phyloP scores from a whole-genome alignment of 495 filamentous ascomycete genomes.

The Hypoxylon cercidicola region DNA sequence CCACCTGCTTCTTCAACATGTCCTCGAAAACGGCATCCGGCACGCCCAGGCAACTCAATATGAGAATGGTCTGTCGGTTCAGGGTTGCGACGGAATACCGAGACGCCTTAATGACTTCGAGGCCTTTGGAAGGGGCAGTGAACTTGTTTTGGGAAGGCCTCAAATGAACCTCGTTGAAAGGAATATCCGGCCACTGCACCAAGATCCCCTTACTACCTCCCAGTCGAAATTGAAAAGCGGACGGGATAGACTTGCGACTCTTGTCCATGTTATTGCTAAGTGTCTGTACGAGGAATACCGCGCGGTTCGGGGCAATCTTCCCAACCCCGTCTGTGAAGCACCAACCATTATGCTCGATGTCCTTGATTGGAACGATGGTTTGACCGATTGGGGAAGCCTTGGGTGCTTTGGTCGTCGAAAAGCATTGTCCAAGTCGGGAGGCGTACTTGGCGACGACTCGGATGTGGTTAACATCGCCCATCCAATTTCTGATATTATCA shows the following conservation, averaged over 20 bases:
- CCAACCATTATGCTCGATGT: constrained; percentile 72
- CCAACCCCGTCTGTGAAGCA: constrained; percentile 94
- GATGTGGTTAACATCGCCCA: constrained; percentile 87
- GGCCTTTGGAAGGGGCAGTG: constrained; percentile 68
- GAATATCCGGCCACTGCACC: constrained; percentile 71
- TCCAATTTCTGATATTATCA: constrained; percentile 83
- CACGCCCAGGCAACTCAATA: constrained; percentile 83
- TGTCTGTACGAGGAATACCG: constrained; percentile 72
- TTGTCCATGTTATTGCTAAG: constrained; percentile 63
- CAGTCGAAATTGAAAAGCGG: constrained; percentile 89
- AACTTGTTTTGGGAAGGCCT: constrained; percentile 92
- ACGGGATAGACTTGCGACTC: constrained; percentile 65
- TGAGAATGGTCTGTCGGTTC: constrained; percentile 88
- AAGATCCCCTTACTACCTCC: constrained; percentile 94
- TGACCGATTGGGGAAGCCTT: constrained; percentile 44
- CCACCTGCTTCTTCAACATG: constrained; percentile 73
- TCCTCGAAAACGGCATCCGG: constrained; percentile 70
- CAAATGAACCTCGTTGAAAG: constrained; percentile 72
- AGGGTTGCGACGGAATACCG: constrained; percentile 77
- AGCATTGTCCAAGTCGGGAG: constrained; percentile 90
- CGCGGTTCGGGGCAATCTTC: constrained; percentile 84
- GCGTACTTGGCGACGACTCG: constrained; percentile 83
- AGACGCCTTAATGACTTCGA: constrained; percentile 88
- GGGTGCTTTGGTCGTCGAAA: constrained; percentile 84
- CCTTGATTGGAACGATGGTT: constrained; percentile 60